Evolutionary conservation across 441 rosid genomes (phyloP).

Genomic region (Mallotus repandus): DNA sequence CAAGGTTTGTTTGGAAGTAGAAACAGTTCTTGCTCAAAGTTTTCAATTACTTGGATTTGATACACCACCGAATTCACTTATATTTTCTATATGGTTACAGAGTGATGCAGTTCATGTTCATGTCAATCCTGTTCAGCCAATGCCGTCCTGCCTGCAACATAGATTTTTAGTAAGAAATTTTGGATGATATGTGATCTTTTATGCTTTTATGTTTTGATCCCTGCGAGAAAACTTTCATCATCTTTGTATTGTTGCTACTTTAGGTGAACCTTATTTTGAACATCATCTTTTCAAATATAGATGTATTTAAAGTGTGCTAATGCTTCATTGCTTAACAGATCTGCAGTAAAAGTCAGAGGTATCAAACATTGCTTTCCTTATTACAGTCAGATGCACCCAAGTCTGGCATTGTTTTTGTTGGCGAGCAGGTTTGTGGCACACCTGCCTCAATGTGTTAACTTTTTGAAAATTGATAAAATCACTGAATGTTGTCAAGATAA

Average conservation of each 20-base stretch:
- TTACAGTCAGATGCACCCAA: slow-evolving; percentile 61
- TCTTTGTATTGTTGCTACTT: not conserved
- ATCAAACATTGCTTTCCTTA: slow-evolving; percentile 52
- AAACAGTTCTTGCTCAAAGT: slow-evolving; percentile 13
- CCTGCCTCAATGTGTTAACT: slow-evolving; percentile 14
- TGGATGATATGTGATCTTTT: slow-evolving; percentile 1
- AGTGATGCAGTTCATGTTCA: slow-evolving; percentile 70
- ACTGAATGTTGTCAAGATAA: not conserved
- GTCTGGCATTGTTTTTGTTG: slow-evolving; percentile 73
- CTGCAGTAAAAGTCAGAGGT: slow-evolving; percentile 51
- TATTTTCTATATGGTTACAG: slow-evolving; percentile 38
- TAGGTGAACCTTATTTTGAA: not conserved
- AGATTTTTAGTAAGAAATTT: slow-evolving; percentile 62
- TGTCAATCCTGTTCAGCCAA: slow-evolving; percentile 65
- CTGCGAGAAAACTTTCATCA: slow-evolving; percentile 1
- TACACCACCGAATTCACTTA: slow-evolving; percentile 14
- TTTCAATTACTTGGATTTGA: slow-evolving; percentile 6
- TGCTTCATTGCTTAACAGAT: slow-evolving; percentile 41
- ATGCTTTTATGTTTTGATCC: not conserved
- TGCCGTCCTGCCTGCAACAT: slow-evolving; percentile 74
- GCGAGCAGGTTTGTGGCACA: slow-evolving; percentile 63
- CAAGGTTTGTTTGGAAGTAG: slow-evolving; percentile 58
- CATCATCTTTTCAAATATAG: not conserved
- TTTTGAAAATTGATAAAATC: not conserved
- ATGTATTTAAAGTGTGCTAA: slow-evolving; percentile 10